Percentiles rank a stretch among this genome's conserved stretches.
Conservation (phyloP, 1,284 basidiomycete species). For the Lentinula novae-zelandiae region DNA sequence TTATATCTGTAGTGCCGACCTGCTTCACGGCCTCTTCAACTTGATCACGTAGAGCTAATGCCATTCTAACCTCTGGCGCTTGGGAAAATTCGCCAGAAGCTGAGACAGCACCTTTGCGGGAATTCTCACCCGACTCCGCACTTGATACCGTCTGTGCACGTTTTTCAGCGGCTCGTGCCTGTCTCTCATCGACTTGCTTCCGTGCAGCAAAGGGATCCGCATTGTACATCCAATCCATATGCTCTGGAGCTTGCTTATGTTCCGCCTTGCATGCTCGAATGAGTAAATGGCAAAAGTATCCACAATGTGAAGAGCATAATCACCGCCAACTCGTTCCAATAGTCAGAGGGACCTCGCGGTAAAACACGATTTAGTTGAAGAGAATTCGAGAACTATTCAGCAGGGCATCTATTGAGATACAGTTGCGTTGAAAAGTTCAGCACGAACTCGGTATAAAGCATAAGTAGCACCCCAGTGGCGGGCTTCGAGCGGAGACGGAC, state of each 20-base stretch:
- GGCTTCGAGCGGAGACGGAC: slow-evolving; percentile 67
- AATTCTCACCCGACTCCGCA: not conserved
- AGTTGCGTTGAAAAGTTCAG: not conserved
- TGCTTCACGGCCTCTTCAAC: slow-evolving; percentile 84
- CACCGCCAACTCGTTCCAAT: slow-evolving; percentile 72
- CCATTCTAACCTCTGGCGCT: slow-evolving; percentile 86
- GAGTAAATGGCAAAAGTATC: not conserved
- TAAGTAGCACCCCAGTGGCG: slow-evolving; percentile 88
- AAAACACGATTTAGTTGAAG: slow-evolving; percentile 75
- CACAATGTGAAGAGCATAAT: not conserved
- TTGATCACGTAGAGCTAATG: slow-evolving; percentile 67
- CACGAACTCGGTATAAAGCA: slow-evolving; percentile 70
- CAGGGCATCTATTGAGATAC: not conserved
- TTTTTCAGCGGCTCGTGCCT: slow-evolving; percentile 49
- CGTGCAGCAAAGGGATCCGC: slow-evolving; percentile 80
- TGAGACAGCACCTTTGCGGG: slow-evolving; percentile 7
- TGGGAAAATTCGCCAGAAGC: slow-evolving; percentile 54
- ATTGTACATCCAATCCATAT: slow-evolving; percentile 84
- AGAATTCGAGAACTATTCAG: slow-evolving; percentile 69
- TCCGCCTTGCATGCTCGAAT: slow-evolving; percentile 33
- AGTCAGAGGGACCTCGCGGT: slow-evolving; percentile 80
- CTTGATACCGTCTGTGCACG: slow-evolving; percentile 25
- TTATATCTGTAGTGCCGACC: slow-evolving; percentile 33
- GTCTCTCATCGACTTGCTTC: slow-evolving; percentile 62
- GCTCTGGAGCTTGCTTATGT: slow-evolving; percentile 63